A percentile compares a stretch with the other conserved stretches of the same genome.
These are phyloP conservation scores for Cyberlindnera galapagoensis DNA, from an alignment of 805 yeast genomes.

Conservation along the genomic window DNA sequence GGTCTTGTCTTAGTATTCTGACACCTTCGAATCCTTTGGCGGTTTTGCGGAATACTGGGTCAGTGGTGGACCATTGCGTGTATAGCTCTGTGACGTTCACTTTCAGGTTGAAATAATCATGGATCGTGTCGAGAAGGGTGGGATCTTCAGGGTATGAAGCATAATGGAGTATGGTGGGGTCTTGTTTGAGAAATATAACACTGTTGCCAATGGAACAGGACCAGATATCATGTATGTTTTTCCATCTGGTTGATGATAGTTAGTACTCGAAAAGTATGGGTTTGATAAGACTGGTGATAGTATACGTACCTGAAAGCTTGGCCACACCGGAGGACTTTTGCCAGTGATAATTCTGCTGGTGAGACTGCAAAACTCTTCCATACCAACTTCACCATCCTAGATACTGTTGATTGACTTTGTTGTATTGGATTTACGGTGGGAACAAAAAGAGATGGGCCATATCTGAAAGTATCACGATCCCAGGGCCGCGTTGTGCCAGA, in stretches of 20 bases:
- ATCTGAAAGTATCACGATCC: too few species aligned
- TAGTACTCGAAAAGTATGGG: slow-evolving; percentile 1
- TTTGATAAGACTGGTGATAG: too few species aligned
- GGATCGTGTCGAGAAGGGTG: slow-evolving; percentile 38
- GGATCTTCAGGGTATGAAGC: slow-evolving; percentile 31
- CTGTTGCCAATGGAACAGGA: slow-evolving; percentile 53
- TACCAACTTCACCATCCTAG: slow-evolving; percentile 3
- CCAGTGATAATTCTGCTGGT: slow-evolving; percentile 45
- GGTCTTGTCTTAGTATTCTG: slow-evolving; percentile 85
- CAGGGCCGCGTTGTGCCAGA: too few species aligned
- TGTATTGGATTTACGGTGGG: too few species aligned
- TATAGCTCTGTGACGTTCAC: slow-evolving; percentile 50
- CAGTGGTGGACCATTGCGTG: slow-evolving; percentile 53
- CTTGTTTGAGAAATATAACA: slow-evolving; percentile 62
- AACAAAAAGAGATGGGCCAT: too few species aligned
- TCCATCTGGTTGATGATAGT: slow-evolving; percentile 44
- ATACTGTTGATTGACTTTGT: too few species aligned
- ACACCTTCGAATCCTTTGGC: slow-evolving; percentile 53
- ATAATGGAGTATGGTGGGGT: slow-evolving; percentile 44
- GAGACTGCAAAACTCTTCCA: slow-evolving; percentile 19
- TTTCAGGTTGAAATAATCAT: slow-evolving; percentile 66
- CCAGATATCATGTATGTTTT: slow-evolving; percentile 56
- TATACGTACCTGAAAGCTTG: slow-evolving; percentile 54
- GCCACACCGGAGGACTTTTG: slow-evolving; percentile 72
- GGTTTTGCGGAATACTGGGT: slow-evolving; percentile 38